Percentiles rank a stretch among this genome's conserved stretches.
These are phyloP conservation scores for Talaromyces sp. DNA, from an alignment of 2,329 filamentous ascomycete genomes.

Conservation along the genomic window DNA sequence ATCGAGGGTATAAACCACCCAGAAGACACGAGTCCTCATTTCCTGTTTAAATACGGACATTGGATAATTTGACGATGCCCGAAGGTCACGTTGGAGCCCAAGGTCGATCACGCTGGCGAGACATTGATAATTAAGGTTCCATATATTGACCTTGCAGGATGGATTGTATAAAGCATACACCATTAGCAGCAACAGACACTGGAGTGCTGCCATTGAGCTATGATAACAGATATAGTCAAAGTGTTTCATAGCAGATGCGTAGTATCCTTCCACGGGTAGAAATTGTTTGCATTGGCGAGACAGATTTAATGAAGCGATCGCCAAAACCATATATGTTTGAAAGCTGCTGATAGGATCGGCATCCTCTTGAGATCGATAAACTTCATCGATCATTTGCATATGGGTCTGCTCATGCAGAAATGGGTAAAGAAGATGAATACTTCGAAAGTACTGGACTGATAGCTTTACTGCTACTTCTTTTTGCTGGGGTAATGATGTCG, in stretches of 20 bases:
- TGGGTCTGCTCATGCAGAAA: constrained; percentile 49
- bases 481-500: constrained; percentile 27
- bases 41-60: constrained; percentile 52
- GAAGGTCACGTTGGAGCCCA: constrained; percentile 51
- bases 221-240: constrained; percentile 49
- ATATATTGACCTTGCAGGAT: constrained; percentile 49
- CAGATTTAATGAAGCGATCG: constrained; percentile 47
- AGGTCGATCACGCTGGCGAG: constrained; percentile 51
- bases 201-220: constrained; percentile 49
- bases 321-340: constrained; percentile 54
- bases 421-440: constrained; percentile 50
- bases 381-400: constrained; percentile 31
- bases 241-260: constrained; percentile 46
- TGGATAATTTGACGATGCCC: constrained; percentile 30
- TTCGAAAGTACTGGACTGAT: constrained; percentile 48
- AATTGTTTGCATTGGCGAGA: constrained; percentile 44
- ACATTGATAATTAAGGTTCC: constrained; percentile 57
- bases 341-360: constrained; percentile 37
- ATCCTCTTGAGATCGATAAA: constrained; percentile 31
- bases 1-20: constrained; percentile 53
- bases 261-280: constrained; percentile 50
- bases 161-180: constrained; percentile 53
- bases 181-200: constrained; percentile 44
- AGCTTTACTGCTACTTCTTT: constrained; percentile 42
- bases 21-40: constrained; percentile 55